Conservation (phyloP, 2,329 filamentous ascomycete species). For the Colletotrichum cordylinicola region DNA sequence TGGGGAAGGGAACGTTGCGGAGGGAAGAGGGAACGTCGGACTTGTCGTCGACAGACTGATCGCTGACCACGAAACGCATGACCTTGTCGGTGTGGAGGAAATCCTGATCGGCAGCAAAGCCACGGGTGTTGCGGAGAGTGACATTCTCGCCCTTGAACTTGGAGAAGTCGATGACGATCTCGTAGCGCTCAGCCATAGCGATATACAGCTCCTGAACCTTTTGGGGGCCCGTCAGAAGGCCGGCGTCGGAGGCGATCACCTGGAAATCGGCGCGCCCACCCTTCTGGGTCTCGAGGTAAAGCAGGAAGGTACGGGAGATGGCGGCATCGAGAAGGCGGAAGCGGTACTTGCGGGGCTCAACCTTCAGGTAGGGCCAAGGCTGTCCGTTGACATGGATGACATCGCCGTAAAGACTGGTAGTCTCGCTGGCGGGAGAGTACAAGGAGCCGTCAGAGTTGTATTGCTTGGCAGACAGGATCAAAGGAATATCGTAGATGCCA, state of each 20-base stretch:
- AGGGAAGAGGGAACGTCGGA: constrained; percentile 25
- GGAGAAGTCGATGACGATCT: constrained; percentile 55
- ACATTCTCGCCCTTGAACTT: constrained; percentile 52
- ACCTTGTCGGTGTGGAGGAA: constrained; percentile 51
- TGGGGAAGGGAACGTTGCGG: constrained; percentile 19
- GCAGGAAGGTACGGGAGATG: constrained; percentile 44
- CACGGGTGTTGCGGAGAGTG: constrained; percentile 49
- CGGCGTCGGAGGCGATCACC: constrained; percentile 55
- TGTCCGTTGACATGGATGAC: constrained; percentile 59
- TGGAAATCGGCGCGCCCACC: constrained; percentile 42
- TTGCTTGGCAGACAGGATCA: constrained; percentile 47
- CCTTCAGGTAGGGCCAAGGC: constrained; percentile 58
- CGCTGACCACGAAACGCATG: constrained; percentile 48
- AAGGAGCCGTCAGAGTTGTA: constrained; percentile 52
- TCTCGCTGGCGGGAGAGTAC: constrained; percentile 40
- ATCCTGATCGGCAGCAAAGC: constrained; percentile 44
- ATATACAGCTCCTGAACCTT: constrained; percentile 45
- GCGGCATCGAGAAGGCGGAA: constrained; percentile 53
- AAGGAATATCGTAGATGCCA: constrained; percentile 50
- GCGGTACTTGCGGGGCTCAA: constrained; percentile 61
- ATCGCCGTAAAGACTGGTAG: constrained; percentile 53
- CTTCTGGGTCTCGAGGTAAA: constrained; percentile 40
- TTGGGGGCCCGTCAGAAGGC: constrained; percentile 49
- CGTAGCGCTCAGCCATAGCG: constrained; percentile 58
- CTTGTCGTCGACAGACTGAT: constrained; percentile 32